These are phyloP conservation scores for Dispira parvispora DNA, from an alignment of 192 early-diverging fungal species.

Conservation along the genomic window DNA sequence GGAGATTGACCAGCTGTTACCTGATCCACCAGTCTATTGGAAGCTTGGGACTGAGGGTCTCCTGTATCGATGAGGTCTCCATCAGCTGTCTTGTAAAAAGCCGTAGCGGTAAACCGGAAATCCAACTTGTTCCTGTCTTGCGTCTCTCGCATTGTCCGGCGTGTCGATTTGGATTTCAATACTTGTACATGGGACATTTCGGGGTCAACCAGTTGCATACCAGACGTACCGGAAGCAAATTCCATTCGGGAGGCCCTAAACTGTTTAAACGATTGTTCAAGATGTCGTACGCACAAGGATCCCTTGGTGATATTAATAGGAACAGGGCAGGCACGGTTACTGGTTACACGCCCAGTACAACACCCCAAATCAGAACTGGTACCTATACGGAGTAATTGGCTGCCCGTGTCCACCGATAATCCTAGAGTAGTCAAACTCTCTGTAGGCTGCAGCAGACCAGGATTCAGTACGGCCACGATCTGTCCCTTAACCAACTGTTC, in stretches of 20 bases:
- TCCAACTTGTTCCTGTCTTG: no score
- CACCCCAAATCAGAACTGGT: slow-evolving; percentile 1
- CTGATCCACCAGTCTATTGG: no score
- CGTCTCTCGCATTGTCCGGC: no score
- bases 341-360: not conserved
- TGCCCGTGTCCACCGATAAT: not conserved
- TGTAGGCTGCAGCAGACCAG: not conserved
- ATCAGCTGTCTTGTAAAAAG: no score
- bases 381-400: not conserved
- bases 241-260: slow-evolving; percentile 2
- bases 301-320: not conserved
- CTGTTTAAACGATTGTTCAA: not conserved
- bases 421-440: not conserved
- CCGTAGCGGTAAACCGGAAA: no score
- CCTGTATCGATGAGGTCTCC: no score
- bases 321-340: not conserved
- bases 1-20: no score
- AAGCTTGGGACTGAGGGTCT: no score
- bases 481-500: not conserved
- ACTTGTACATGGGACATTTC: no score
- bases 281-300: not conserved
- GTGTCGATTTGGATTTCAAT: no score
- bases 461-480: not conserved
- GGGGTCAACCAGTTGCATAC: no score
- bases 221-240: not conserved